Conservation (phyloP, 2,329 filamentous ascomycete genomes). For the Orbilia ellipsospora region DNA sequence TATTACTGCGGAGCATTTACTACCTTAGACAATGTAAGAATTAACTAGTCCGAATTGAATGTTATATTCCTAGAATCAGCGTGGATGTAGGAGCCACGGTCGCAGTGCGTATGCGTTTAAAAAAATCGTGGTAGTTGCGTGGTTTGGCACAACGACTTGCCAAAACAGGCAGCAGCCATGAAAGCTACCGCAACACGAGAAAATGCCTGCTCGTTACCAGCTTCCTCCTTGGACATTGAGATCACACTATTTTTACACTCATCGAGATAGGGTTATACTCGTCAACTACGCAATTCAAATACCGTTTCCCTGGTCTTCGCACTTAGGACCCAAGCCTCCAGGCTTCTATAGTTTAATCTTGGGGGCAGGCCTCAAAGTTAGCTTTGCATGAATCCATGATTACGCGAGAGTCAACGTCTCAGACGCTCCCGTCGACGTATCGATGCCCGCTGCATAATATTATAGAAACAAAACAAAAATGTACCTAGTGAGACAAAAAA, state of each 20-base stretch:
- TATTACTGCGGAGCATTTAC: too few relatives aligned
- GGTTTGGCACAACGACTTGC: slow-evolving; percentile 21
- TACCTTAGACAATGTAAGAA: too few relatives aligned
- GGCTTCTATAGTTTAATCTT: background rate
- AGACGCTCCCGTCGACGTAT: slow-evolving; percentile 16
- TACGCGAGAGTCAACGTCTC: slow-evolving; percentile 10
- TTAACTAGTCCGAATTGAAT: too few relatives aligned
- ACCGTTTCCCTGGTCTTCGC: too few relatives aligned
- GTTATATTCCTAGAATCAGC: too few relatives aligned
- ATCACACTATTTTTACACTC: background rate
- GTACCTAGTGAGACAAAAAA: too few relatives aligned
- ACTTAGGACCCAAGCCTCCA: background rate
- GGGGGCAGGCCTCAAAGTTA: background rate
- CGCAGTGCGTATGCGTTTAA: too few relatives aligned
- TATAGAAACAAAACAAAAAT: too few relatives aligned
- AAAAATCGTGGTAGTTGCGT: slow-evolving; percentile 1
- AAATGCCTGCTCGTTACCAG: slow-evolving; percentile 7
- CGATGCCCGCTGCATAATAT: background rate
- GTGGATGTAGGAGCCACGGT: too few relatives aligned
- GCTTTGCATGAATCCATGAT: background rate
- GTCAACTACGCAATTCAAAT: slow-evolving; percentile 10
- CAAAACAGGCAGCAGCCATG: slow-evolving; percentile 16
- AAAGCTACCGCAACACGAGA: slow-evolving; percentile 8
- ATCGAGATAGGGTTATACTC: slow-evolving; percentile 6
- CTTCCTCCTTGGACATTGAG: slow-evolving; percentile 20